Percentiles rank a stretch among this genome's conserved stretches.
These are phyloP conservation scores for Barbatosphaeria neglecta DNA, from an alignment of 495 filamentous ascomycete species.

Conservation along the genomic window DNA sequence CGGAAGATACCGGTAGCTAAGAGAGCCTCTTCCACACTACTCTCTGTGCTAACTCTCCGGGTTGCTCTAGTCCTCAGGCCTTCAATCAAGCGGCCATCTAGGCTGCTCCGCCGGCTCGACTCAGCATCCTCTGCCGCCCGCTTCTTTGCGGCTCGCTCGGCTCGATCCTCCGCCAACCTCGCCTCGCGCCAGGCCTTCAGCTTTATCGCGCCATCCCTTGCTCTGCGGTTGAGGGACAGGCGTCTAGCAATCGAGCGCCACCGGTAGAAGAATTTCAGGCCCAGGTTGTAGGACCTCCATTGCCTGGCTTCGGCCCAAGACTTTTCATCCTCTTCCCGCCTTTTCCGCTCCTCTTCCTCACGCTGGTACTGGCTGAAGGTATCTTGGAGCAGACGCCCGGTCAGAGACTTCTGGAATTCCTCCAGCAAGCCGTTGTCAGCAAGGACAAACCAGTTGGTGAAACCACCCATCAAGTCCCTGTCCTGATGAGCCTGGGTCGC, in stretches of 20 bases:
- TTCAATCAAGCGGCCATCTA: not conserved
- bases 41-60: conserved; percentile 1
- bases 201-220: conserved; percentile 16
- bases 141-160: conserved; percentile 11
- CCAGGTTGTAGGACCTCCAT: conserved; percentile 27
- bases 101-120: conserved; percentile 4
- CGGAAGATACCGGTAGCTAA: conserved; percentile 29
- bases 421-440: conserved; percentile 33
- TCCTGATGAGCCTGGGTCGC: conserved; percentile 2
- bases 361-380: conserved; percentile 18
- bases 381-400: conserved; percentile 22
- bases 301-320: conserved; percentile 25
- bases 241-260: conserved; percentile 32
- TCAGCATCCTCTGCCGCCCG: conserved; percentile 10
- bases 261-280: conserved; percentile 33
- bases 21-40: conserved; percentile 24
- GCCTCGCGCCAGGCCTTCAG: conserved; percentile 18
- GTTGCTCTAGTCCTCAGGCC: not conserved
- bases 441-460: conserved; percentile 34
- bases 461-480: conserved; percentile 23
- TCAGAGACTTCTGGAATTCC: conserved; percentile 18
- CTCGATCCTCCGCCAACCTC: conserved; percentile 14
- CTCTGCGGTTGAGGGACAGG: conserved; percentile 11
- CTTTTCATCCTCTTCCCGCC: conserved; percentile 27
- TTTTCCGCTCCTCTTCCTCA: conserved; percentile 22